Conservation (phyloP, 2,329 filamentous ascomycete genomes). For the Colletotrichum sp. region DNA sequence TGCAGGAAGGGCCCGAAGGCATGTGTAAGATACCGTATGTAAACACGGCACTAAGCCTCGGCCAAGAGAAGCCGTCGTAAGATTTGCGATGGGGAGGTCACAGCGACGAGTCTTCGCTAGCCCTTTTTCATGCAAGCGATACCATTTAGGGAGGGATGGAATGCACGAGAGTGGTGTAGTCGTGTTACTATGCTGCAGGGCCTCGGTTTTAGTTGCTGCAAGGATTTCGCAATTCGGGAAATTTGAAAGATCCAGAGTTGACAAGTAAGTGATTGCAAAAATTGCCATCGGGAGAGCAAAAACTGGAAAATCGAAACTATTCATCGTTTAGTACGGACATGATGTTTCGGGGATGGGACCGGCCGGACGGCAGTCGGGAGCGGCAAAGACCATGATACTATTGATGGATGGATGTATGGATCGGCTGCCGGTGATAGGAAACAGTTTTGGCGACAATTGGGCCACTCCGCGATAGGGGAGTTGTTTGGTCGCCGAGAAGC, state of each 20-base stretch:
- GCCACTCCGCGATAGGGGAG: not conserved
- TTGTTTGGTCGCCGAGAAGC: not conserved
- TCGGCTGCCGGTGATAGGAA: conserved; percentile 10
- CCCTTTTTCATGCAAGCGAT: not conserved
- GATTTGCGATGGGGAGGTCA: not conserved
- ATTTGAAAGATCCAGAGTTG: not conserved
- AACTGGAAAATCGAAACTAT: not conserved
- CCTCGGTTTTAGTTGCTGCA: not conserved
- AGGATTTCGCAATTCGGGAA: not conserved
- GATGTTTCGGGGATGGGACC: not conserved
- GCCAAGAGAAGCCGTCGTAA: not conserved
- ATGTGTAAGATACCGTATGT: not conserved
- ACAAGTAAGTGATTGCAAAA: not conserved
- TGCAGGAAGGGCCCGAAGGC: not conserved
- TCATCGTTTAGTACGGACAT: not conserved
- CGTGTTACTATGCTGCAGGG: not conserved
- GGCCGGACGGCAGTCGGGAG: conserved; percentile 10
- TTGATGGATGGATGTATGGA: not conserved
- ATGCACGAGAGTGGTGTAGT: not conserved
- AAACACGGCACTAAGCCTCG: not conserved
- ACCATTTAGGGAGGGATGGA: not conserved
- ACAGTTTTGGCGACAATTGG: not conserved
- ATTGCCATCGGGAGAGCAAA: not conserved
- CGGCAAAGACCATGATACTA: not conserved
- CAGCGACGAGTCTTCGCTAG: not conserved